phyloP scores from a whole-genome alignment of 257 asterid species.

The Solanum chilense region DNA sequence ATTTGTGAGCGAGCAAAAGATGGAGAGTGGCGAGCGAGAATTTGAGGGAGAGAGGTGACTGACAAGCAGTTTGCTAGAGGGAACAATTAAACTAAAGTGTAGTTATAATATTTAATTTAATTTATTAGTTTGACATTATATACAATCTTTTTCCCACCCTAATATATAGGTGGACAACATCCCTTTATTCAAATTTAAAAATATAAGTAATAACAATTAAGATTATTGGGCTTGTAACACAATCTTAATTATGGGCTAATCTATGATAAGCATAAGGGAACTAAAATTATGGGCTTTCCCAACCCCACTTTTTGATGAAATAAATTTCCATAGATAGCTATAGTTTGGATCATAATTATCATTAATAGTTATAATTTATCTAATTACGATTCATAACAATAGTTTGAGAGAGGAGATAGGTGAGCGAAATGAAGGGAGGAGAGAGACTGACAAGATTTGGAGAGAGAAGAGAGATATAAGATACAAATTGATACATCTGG shows the following conservation, averaged over 20 bases:
- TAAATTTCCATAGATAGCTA: not conserved
- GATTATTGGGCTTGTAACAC: not conserved
- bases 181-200: not conserved
- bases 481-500: not conserved
- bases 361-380: no score
- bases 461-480: not conserved
- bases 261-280: not conserved
- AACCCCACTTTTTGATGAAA: not conserved
- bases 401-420: not conserved
- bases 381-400: no score
- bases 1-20: no score
- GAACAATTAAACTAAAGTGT: no score
- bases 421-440: not conserved
- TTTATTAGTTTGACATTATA: no score
- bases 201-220: not conserved
- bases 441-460: not conserved
- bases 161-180: not conserved
- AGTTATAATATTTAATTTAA: no score
- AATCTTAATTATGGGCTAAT: not conserved
- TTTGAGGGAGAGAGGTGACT: no score
- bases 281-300: not conserved
- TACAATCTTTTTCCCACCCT: no score
- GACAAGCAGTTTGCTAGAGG: no score
- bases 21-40: no score
- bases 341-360: not conserved